Conservation (phyloP, 495 filamentous ascomycete genomes). For the Aspergillus homomorphus region DNA sequence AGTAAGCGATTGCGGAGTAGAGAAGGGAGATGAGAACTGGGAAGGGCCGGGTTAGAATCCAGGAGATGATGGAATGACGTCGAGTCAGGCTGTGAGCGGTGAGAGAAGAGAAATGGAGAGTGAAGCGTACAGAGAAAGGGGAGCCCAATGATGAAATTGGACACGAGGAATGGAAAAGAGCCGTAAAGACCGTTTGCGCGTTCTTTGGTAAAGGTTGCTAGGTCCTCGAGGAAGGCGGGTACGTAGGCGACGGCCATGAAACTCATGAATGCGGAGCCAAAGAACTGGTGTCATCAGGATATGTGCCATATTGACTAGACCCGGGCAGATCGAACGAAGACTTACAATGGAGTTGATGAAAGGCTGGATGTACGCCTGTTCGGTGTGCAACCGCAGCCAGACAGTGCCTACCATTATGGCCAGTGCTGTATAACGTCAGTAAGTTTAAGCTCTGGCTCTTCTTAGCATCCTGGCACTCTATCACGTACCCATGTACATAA, state of each 20-base stretch:
- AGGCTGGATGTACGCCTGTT: slow-evolving; percentile 68
- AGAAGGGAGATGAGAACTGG: slow-evolving; percentile 65
- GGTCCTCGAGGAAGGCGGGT: slow-evolving; percentile 78
- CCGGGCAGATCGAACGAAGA: not conserved
- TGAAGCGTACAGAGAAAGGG: slow-evolving; percentile 60
- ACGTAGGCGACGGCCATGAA: slow-evolving; percentile 90
- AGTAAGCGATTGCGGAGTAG: slow-evolving; percentile 74
- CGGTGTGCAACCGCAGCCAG: slow-evolving; percentile 64
- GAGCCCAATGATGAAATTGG: slow-evolving; percentile 78
- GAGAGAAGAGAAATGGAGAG: not conserved
- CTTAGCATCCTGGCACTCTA: too few relatives aligned
- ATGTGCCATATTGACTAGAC: not conserved
- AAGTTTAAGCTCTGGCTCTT: not conserved
- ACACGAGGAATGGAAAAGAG: slow-evolving; percentile 63
- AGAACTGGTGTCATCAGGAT: slow-evolving; percentile 47
- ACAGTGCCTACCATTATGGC: slow-evolving; percentile 89
- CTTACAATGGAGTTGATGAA: slow-evolving; percentile 72
- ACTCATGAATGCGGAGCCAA: slow-evolving; percentile 81
- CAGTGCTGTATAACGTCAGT: slow-evolving; percentile 39
- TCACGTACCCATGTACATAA: slow-evolving; percentile 71
- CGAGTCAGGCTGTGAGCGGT: too few relatives aligned
- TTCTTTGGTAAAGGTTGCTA: slow-evolving; percentile 69
- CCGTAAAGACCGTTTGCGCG: slow-evolving; percentile 79
- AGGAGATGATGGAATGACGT: too few relatives aligned
- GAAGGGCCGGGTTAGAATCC: slow-evolving; percentile 10